These are phyloP conservation scores for Fragaria ananassa DNA, from an alignment of 306 rosid genomes.

Conservation along the genomic window DNA sequence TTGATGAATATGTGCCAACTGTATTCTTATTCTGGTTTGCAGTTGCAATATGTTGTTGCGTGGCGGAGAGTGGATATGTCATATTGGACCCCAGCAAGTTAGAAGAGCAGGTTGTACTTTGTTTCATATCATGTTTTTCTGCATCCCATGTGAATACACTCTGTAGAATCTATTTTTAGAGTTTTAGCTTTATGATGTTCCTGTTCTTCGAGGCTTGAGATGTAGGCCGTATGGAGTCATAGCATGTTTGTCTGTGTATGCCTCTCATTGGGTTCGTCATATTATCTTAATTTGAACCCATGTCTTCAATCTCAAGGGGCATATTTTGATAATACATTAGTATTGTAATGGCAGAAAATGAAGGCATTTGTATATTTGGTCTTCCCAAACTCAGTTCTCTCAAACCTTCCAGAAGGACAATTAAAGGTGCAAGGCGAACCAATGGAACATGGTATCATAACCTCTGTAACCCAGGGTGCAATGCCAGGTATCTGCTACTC, in stretches of 20 bases:
- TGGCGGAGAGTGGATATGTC: conserved; percentile 56
- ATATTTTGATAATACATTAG: background rate
- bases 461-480: conserved; percentile 88
- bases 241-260: background rate
- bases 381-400: conserved; percentile 67
- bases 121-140: background rate
- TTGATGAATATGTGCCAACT: conserved; percentile 26
- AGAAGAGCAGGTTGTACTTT: conserved; percentile 72
- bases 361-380: conserved; percentile 79
- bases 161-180: background rate
- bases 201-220: background rate
- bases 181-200: background rate
- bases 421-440: conserved; percentile 48
- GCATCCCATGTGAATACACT: background rate
- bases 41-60: conserved; percentile 89
- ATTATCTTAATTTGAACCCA: background rate
- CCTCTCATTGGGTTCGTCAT: background rate
- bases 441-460: conserved; percentile 70
- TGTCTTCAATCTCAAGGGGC: background rate
- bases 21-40: conserved; percentile 31
- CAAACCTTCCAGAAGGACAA: conserved; percentile 47
- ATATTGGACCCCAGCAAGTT: conserved; percentile 78
- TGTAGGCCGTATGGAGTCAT: background rate
- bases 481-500: conserved; percentile 63
- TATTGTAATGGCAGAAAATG: conserved; percentile 52